Conservation (phyloP, 116 monocot genomes). For the Trichopus zeylanicus region DNA sequence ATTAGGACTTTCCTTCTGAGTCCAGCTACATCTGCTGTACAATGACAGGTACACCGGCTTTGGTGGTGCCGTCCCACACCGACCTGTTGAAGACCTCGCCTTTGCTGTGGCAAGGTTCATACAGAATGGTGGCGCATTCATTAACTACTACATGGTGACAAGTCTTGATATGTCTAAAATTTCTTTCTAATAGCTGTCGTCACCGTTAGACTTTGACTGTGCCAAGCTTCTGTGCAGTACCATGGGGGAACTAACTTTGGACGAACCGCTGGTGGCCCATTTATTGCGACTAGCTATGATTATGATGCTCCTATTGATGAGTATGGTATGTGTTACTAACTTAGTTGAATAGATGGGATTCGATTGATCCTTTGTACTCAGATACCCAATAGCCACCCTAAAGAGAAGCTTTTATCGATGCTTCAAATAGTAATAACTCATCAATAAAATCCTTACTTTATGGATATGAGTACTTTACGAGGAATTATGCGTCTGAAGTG, state of each 20-base stretch:
- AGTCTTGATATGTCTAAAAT: background rate
- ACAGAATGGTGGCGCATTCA: slow-evolving; percentile 83
- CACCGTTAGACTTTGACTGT: background rate
- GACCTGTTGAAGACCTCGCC: slow-evolving; percentile 84
- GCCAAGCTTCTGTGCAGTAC: slow-evolving; percentile 40
- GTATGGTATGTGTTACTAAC: slow-evolving; percentile 45
- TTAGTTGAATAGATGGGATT: no score
- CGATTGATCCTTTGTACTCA: no score
- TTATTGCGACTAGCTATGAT: slow-evolving; percentile 87
- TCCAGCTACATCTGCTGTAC: background rate
- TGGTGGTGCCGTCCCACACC: slow-evolving; percentile 64
- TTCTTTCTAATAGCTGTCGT: no score
- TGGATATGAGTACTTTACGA: no score
- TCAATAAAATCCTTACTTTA: no score
- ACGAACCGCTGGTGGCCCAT: slow-evolving; percentile 84
- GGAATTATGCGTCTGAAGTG: no score
- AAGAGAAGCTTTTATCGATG: no score
- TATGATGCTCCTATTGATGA: slow-evolving; percentile 95
- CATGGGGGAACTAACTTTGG: slow-evolving; percentile 95
- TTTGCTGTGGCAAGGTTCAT: slow-evolving; percentile 83
- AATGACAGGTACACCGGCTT: slow-evolving; percentile 66
- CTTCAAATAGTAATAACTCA: no score
- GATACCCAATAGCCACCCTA: no score
- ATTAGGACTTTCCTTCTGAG: background rate
- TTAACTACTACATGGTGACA: slow-evolving; percentile 91